phyloP scores from a whole-genome alignment of 352 stramenopile genomes.

The Phytopythium montanum region DNA sequence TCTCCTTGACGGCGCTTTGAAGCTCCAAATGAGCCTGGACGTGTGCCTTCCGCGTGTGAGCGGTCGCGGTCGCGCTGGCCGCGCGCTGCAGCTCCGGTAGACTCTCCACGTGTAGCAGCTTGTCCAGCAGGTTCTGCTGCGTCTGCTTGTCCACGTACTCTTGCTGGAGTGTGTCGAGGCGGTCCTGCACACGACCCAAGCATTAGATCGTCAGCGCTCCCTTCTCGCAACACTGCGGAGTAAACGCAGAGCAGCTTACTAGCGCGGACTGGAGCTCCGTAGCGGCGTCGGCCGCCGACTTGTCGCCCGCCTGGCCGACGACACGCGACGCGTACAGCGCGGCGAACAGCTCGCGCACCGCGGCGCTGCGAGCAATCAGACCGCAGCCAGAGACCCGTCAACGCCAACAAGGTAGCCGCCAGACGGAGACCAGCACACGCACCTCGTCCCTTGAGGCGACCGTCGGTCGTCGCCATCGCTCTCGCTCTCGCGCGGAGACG shows the following conservation, averaged over 20 bases:
- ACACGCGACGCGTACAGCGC: slow-evolving; percentile 46
- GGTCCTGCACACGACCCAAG: slow-evolving; percentile 16
- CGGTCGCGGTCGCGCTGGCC: neutral
- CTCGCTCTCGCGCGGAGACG: neutral
- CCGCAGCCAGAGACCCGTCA: neutral
- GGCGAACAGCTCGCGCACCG: slow-evolving; percentile 25
- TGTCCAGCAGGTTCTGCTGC: slow-evolving; percentile 71
- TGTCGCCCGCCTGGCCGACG: slow-evolving; percentile 21
- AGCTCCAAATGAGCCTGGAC: slow-evolving; percentile 32
- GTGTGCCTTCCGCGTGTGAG: slow-evolving; percentile 19
- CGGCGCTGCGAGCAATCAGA: slow-evolving; percentile 1
- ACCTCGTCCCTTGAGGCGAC: neutral
- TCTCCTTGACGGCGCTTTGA: slow-evolving; percentile 38
- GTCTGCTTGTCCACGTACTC: slow-evolving; percentile 60
- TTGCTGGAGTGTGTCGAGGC: slow-evolving; percentile 40
- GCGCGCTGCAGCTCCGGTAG: slow-evolving; percentile 34
- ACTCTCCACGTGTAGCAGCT: slow-evolving; percentile 57
- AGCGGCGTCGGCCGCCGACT: slow-evolving; percentile 17
- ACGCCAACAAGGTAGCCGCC: neutral
- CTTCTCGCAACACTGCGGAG: neutral
- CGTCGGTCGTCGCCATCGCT: neutral
- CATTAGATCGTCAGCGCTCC: neutral
- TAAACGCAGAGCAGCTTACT: slow-evolving; percentile 3
- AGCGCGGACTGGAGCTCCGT: slow-evolving; percentile 25
- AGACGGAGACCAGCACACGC: neutral